Evolutionary conservation across 2,329 filamentous ascomycete genomes (phyloP).

Genomic region (Chaetomium sp.): DNA sequence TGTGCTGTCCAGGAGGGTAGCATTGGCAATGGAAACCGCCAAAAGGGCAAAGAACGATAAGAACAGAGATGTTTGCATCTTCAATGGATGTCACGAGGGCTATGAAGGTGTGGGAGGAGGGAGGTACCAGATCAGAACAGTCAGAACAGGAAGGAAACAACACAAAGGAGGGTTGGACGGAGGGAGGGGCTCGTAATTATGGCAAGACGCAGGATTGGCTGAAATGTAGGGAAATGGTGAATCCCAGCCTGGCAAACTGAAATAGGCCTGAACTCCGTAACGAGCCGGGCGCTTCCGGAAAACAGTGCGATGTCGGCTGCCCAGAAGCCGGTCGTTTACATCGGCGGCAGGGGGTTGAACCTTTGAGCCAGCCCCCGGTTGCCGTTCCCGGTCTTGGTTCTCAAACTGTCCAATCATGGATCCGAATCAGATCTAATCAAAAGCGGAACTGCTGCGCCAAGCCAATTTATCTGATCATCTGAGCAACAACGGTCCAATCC

Average conservation of each 20-base stretch:
- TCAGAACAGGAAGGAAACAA: neutral
- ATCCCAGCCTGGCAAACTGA: neutral
- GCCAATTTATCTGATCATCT: constrained; percentile 34
- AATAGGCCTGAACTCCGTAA: neutral
- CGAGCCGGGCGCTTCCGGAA: neutral
- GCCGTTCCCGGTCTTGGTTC: neutral
- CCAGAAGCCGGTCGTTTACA: neutral
- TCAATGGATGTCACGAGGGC: constrained; percentile 1
- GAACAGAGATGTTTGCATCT: neutral
- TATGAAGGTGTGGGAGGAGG: neutral
- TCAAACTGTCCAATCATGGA: constrained; percentile 12
- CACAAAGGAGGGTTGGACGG: neutral
- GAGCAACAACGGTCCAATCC: constrained; percentile 14
- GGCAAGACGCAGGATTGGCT: constrained; percentile 4
- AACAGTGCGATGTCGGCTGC: constrained; percentile 6
- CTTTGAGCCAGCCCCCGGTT: no score
- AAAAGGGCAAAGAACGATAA: constrained; percentile 1
- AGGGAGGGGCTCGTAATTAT: constrained; percentile 6
- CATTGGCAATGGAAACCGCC: constrained; percentile 18
- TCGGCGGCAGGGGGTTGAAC: neutral
- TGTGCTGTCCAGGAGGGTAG: neutral
- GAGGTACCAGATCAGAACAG: neutral
- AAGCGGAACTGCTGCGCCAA: constrained; percentile 11
- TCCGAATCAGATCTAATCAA: constrained; percentile 22
- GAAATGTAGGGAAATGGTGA: neutral